Evolutionary conservation across 108 stramenopile species (phyloP).

Genomic region (Nitzschia palea): DNA sequence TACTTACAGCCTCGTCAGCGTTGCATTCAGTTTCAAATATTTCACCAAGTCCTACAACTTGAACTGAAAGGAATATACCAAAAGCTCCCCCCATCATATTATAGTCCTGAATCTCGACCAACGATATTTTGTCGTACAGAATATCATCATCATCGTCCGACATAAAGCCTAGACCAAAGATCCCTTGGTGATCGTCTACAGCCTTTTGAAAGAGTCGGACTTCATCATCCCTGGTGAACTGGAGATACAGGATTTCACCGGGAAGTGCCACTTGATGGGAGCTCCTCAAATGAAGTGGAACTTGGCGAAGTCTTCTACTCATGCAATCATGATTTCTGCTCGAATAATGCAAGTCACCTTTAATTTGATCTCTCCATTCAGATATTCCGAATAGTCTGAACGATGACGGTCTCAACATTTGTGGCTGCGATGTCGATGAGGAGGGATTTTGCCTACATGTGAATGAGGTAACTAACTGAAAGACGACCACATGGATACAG

Average conservation of each 20-base stretch:
- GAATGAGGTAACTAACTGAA: too few species aligned
- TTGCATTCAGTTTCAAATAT: not conserved
- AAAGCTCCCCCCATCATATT: conserved; percentile 23
- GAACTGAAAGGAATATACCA: conserved; percentile 19
- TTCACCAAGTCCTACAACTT: conserved; percentile 13
- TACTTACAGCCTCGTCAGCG: not conserved
- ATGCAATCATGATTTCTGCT: too few species aligned
- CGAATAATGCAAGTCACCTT: not conserved
- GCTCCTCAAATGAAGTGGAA: not conserved
- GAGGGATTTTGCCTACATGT: too few species aligned
- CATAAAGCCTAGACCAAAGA: conserved; percentile 16
- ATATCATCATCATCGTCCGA: not conserved
- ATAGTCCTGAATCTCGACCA: conserved; percentile 22
- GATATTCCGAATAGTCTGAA: conserved; percentile 1
- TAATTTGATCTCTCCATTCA: conserved; percentile 11
- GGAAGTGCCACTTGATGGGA: conserved; percentile 7
- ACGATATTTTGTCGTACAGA: conserved; percentile 11
- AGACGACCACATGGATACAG: too few species aligned
- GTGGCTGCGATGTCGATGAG: too few species aligned
- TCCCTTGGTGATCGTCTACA: conserved; percentile 20
- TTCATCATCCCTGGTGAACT: conserved; percentile 16
- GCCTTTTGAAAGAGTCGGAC: conserved; percentile 24
- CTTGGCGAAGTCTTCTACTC: too few species aligned
- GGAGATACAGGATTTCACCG: conserved; percentile 24
- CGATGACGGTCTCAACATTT: not conserved